A percentile compares a stretch with the other conserved stretches of the same genome.
phyloP scores from a whole-genome alignment of 176 grass and related monocot species.

The Ampelocalamus luodianensis region DNA sequence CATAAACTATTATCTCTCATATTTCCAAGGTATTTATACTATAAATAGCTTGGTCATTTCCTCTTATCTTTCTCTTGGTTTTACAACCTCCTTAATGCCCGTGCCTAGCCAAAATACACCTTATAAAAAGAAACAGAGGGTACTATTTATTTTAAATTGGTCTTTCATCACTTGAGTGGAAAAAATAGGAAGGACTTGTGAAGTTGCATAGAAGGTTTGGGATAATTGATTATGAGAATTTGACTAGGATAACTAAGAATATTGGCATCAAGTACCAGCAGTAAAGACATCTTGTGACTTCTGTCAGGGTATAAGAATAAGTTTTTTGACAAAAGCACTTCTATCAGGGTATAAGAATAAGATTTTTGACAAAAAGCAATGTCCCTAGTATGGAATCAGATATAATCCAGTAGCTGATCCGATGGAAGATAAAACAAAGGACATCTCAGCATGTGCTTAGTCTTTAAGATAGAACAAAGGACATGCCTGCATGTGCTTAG shows the following conservation, averaged over 20 bases:
- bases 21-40: no score
- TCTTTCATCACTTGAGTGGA: constrained; percentile 21
- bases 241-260: constrained; percentile 29
- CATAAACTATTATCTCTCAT: no score
- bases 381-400: constrained; percentile 12
- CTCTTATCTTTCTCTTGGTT: no score
- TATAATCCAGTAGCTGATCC: constrained; percentile 31
- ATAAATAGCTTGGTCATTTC: no score
- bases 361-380: constrained; percentile 23
- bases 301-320: constrained; percentile 54
- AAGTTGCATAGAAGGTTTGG: constrained; percentile 10
- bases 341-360: constrained; percentile 52
- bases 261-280: constrained; percentile 22
- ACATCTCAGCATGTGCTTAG: constrained; percentile 15
- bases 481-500: constrained; percentile 32
- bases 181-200: constrained; percentile 11
- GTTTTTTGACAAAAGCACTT: no score
- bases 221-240: constrained; percentile 4
- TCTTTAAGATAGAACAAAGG: constrained; percentile 24
- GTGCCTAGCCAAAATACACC: no score
- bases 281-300: constrained; percentile 42
- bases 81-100: no score
- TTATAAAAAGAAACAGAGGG: no score
- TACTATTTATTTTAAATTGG: constrained; percentile 1
- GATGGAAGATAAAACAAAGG: constrained; percentile 40